These are phyloP conservation scores for Syncephalastrum monosporum DNA, from an alignment of 371 early-diverging fungal genomes.

Conservation along the genomic window DNA sequence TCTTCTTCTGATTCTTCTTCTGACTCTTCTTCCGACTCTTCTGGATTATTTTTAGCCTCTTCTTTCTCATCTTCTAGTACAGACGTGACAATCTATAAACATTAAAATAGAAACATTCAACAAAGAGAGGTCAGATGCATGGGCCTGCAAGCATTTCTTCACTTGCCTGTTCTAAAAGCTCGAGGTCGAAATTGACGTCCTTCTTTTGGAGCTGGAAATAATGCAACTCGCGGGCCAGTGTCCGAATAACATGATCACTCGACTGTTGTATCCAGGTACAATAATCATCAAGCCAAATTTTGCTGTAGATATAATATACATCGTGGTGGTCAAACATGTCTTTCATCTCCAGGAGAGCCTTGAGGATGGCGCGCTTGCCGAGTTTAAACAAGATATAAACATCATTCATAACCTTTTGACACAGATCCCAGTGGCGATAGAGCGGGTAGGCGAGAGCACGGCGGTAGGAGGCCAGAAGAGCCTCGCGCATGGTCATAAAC, in stretches of 20 bases:
- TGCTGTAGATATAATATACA: constrained; percentile 79
- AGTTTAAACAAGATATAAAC: constrained; percentile 80
- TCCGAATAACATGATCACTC: constrained; percentile 65
- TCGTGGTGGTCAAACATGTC: constrained; percentile 84
- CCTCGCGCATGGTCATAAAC: constrained; percentile 67
- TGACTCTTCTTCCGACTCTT: constrained; percentile 6
- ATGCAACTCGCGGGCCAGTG: constrained; percentile 80
- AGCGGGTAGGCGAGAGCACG: constrained; percentile 86
- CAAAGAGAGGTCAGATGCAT: not conserved
- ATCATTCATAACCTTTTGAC: constrained; percentile 73
- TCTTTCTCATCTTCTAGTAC: no score
- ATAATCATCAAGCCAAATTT: constrained; percentile 91
- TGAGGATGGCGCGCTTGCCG: constrained; percentile 80
- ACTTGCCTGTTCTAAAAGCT: constrained; percentile 65
- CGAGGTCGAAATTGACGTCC: constrained; percentile 73
- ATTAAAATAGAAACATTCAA: not conserved
- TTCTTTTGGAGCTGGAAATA: constrained; percentile 66
- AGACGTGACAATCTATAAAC: constrained; percentile 1
- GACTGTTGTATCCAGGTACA: constrained; percentile 94
- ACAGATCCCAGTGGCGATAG: constrained; percentile 75
- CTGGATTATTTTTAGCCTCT: constrained; percentile 12
- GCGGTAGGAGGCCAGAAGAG: constrained; percentile 64
- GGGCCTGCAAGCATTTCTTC: not conserved
- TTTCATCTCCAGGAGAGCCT: constrained; percentile 77
- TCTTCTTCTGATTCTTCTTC: constrained; percentile 2